These are phyloP conservation scores for Pyricularia pennisetigena DNA, from an alignment of 2,329 filamentous ascomycete genomes.

Conservation along the genomic window DNA sequence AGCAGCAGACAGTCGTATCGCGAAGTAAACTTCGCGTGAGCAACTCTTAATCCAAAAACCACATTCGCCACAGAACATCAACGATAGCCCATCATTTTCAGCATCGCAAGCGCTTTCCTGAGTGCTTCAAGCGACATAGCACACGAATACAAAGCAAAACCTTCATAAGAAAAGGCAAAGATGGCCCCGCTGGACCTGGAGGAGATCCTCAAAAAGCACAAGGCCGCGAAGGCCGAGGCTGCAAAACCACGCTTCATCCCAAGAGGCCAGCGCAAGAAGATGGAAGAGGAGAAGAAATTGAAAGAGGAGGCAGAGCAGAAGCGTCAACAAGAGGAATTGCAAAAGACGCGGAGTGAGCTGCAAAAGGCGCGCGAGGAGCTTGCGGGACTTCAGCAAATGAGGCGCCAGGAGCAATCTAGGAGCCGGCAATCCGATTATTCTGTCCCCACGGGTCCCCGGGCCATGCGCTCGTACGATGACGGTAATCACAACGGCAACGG, in stretches of 20 bases:
- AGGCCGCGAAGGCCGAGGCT: slow-evolving; percentile 72
- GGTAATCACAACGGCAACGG: slow-evolving; percentile 15
- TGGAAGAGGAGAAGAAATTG: slow-evolving; percentile 41
- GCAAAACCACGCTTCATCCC: slow-evolving; percentile 82
- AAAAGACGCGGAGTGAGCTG: slow-evolving; percentile 49
- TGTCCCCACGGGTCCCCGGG: slow-evolving; percentile 64
- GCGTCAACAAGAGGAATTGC: slow-evolving; percentile 23
- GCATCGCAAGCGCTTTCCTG: not conserved
- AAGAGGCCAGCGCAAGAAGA: slow-evolving; percentile 52
- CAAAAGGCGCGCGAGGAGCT: slow-evolving; percentile 13
- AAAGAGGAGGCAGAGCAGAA: slow-evolving; percentile 58
- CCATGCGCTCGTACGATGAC: slow-evolving; percentile 38
- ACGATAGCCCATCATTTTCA: not conserved
- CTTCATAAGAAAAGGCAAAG: slow-evolving; percentile 6
- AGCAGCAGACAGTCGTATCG: not conserved
- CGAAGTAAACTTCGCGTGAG: not conserved
- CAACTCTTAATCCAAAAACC: not conserved
- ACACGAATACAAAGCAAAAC: not conserved
- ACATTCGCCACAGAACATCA: not conserved
- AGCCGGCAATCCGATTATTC: slow-evolving; percentile 10
- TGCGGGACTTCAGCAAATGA: not conserved
- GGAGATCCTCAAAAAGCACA: slow-evolving; percentile 76
- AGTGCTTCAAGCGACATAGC: not conserved
- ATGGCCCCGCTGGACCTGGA: slow-evolving; percentile 65
- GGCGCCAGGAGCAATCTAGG: not conserved